Conservation (phyloP, 2,329 filamentous ascomycete genomes). For the Botryosphaeria dothidea region DNA sequence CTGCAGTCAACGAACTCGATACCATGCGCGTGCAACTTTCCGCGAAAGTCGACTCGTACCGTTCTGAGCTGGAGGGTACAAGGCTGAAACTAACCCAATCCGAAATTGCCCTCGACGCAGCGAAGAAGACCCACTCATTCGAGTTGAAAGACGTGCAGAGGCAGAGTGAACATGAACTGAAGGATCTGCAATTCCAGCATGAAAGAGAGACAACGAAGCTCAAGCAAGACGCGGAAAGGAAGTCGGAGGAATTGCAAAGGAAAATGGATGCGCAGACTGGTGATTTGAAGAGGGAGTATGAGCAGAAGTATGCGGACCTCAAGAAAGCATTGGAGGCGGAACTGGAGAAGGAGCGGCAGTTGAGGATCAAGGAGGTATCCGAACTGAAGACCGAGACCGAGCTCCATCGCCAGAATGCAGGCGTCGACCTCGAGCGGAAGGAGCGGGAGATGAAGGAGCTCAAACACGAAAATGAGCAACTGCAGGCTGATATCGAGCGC, state of each 20-base stretch:
- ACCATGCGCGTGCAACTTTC: constrained; percentile 51
- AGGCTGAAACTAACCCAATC: constrained; percentile 54
- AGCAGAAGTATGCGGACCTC: constrained; percentile 67
- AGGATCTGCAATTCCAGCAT: constrained; percentile 56
- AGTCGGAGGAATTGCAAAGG: constrained; percentile 44
- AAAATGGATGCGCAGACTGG: constrained; percentile 57
- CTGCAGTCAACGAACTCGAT: constrained; percentile 59
- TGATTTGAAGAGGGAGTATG: constrained; percentile 60
- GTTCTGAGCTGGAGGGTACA: constrained; percentile 67
- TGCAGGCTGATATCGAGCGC: constrained; percentile 45
- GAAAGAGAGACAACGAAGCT: constrained; percentile 59
- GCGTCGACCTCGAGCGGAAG: constrained; percentile 54
- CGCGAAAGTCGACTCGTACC: constrained; percentile 56
- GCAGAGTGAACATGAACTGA: constrained; percentile 58
- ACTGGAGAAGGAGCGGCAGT: constrained; percentile 64
- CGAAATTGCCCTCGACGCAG: constrained; percentile 53
- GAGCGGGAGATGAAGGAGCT: constrained; percentile 54
- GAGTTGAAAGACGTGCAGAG: constrained; percentile 54
- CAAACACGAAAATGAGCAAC: constrained; percentile 53
- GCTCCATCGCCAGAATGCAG: constrained; percentile 51
- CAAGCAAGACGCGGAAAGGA: constrained; percentile 51
- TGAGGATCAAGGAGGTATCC: constrained; percentile 63
- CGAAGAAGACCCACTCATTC: constrained; percentile 53
- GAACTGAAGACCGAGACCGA: constrained; percentile 59
- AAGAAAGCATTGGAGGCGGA: constrained; percentile 65